phyloP scores from a whole-genome alignment of 768 basidiomycete species.

The Trichaptum fuscoviolaceum region DNA sequence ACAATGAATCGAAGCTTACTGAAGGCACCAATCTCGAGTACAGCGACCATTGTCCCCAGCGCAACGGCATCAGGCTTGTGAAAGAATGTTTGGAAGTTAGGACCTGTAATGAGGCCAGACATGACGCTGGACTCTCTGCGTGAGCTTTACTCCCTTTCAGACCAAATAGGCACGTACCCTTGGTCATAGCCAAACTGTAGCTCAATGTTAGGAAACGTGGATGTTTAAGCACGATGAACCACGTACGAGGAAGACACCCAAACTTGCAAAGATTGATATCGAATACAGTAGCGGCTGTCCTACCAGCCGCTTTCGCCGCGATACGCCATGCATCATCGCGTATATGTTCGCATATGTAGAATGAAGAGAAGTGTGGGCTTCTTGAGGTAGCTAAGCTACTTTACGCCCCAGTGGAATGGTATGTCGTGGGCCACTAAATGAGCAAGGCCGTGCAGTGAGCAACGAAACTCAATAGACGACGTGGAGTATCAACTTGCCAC shows the following conservation, averaged over 20 bases:
- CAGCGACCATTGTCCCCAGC: conserved; percentile 94
- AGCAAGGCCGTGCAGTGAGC: background rate
- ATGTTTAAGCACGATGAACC: background rate
- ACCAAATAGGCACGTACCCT: conserved; percentile 43
- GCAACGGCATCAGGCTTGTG: conserved; percentile 66
- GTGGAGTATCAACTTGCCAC: background rate
- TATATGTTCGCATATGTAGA: conserved; percentile 22
- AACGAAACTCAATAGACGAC: background rate
- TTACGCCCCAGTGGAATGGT: background rate
- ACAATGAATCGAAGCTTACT: conserved; percentile 39
- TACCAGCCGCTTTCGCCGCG: conserved; percentile 50
- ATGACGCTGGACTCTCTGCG: conserved; percentile 52
- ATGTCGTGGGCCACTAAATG: background rate
- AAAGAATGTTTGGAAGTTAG: conserved; percentile 79
- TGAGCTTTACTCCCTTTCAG: conserved; percentile 13
- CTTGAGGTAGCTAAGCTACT: background rate
- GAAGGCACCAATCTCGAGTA: conserved; percentile 88
- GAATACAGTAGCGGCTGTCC: conserved; percentile 75
- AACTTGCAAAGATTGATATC: conserved; percentile 74
- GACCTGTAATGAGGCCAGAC: conserved; percentile 88
- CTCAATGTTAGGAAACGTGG: conserved; percentile 9
- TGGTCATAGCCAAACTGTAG: conserved; percentile 80
- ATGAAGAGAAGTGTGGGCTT: background rate
- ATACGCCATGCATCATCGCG: conserved; percentile 18
- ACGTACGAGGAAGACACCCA: conserved; percentile 81